phyloP scores from a whole-genome alignment of 2,329 filamentous ascomycete genomes.

The Aureobasidium sp. region DNA sequence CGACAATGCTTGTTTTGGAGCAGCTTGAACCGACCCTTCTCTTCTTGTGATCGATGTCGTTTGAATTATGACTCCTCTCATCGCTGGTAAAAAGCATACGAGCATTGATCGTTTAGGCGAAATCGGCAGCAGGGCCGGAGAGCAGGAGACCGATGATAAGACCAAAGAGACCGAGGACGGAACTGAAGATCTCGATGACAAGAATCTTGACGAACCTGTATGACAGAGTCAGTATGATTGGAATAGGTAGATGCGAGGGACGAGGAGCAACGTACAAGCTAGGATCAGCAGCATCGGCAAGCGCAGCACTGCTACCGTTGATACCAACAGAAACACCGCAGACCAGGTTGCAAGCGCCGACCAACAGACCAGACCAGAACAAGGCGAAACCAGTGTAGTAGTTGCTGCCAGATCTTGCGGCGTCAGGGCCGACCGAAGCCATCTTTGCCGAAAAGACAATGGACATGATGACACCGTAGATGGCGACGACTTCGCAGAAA shows the following conservation, averaged over 20 bases:
- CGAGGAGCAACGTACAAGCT: constrained; percentile 57
- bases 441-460: constrained; percentile 96
- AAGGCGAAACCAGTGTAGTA: constrained; percentile 94
- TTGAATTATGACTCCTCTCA: neutral
- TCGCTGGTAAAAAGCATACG: neutral
- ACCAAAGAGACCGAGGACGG: constrained; percentile 90
- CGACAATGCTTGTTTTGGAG: neutral
- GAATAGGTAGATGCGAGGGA: neutral
- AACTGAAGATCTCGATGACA: constrained; percentile 99
- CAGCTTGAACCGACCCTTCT: neutral
- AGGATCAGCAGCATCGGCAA: constrained; percentile 90
- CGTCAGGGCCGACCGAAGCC: constrained; percentile 53
- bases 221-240: constrained; percentile 10
- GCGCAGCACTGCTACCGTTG: constrained; percentile 91
- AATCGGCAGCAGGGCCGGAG: constrained; percentile 72
- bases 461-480: constrained; percentile 99
- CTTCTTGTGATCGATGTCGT: neutral
- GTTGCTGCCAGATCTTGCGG: constrained; percentile 65
- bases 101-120: constrained; percentile 33
- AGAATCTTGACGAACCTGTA: constrained; percentile 97
- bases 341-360: constrained; percentile 90
- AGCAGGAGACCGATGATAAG: constrained; percentile 90
- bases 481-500: constrained; percentile 99
- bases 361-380: constrained; percentile 92
- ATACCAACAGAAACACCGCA: constrained; percentile 96